Conservation (phyloP, 768 basidiomycete species). For the Phanerodontia chrysosporium region DNA sequence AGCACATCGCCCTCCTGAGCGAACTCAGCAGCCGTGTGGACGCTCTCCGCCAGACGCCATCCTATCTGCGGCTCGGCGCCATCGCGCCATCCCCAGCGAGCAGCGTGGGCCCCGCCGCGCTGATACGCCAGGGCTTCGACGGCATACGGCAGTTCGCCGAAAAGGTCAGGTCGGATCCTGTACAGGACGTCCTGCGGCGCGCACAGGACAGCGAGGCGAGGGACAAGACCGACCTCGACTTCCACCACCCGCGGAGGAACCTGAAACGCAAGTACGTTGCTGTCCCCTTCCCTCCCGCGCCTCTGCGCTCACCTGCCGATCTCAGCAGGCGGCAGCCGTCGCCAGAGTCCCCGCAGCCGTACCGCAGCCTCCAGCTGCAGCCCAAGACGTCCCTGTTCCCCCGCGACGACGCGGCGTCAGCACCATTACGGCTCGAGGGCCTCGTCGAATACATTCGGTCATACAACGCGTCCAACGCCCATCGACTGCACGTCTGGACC, state of each 20-base stretch:
- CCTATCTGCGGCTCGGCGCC: conserved; percentile 39
- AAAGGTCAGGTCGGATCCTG: conserved; percentile 41
- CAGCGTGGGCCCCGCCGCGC: conserved; percentile 23
- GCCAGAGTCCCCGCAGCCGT: conserved; percentile 60
- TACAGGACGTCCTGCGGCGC: conserved; percentile 54
- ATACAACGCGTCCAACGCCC: conserved; percentile 44
- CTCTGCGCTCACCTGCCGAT: background rate
- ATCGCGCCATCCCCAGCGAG: conserved; percentile 19
- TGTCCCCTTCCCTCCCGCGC: background rate
- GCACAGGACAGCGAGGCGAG: conserved; percentile 52
- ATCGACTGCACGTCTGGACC: conserved; percentile 53
- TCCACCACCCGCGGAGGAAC: conserved; percentile 42
- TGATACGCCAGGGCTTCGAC: conserved; percentile 37
- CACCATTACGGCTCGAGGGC: conserved; percentile 39
- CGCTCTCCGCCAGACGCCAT: conserved; percentile 42
- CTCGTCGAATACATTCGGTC: conserved; percentile 53
- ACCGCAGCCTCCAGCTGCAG: conserved; percentile 41
- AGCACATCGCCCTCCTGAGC: conserved; percentile 42
- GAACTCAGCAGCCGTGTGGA: conserved; percentile 43
- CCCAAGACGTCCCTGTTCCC: conserved; percentile 39
- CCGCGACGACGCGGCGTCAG: conserved; percentile 33
- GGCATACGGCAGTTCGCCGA: conserved; percentile 46
- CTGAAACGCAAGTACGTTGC: conserved; percentile 48
- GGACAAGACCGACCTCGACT: conserved; percentile 47
- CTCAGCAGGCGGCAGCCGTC: conserved; percentile 41